Evolutionary conservation across 2,329 filamentous ascomycete genomes (phyloP).

Genomic region (Byssothecium circinans): DNA sequence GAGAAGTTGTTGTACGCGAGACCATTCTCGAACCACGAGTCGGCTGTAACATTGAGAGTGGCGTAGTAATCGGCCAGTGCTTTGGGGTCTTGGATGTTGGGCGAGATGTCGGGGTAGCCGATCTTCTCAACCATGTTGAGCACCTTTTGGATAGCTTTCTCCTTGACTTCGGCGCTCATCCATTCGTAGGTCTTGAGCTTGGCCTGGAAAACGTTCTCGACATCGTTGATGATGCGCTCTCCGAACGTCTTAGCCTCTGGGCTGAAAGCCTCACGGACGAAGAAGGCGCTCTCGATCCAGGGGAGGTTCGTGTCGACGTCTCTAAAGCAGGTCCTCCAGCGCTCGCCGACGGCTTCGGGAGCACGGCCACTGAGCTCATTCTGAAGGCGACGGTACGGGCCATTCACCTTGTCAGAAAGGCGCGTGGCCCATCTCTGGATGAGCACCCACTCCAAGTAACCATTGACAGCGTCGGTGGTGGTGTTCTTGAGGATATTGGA

Average conservation of each 20-base stretch:
- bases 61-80: neutral
- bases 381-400: slow-evolving; percentile 32
- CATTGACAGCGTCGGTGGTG: slow-evolving; percentile 56
- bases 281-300: slow-evolving; percentile 1
- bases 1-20: slow-evolving; percentile 1
- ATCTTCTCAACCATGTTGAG: slow-evolving; percentile 2
- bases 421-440: slow-evolving; percentile 54
- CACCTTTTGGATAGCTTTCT: neutral
- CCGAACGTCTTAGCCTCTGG: neutral
- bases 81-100: neutral
- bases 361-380: neutral
- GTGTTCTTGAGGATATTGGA: slow-evolving; percentile 36
- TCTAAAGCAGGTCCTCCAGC: neutral
- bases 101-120: slow-evolving; percentile 1
- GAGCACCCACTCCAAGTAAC: slow-evolving; percentile 64
- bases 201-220: neutral
- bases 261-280: neutral
- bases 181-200: neutral
- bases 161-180: neutral
- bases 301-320: neutral
- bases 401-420: slow-evolving; percentile 60
- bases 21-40: slow-evolving; percentile 1
- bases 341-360: neutral
- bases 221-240: slow-evolving; percentile 47
- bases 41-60: neutral